Conservation (phyloP, 352 stramenopile genomes). For the Globisporangium perplexum region DNA sequence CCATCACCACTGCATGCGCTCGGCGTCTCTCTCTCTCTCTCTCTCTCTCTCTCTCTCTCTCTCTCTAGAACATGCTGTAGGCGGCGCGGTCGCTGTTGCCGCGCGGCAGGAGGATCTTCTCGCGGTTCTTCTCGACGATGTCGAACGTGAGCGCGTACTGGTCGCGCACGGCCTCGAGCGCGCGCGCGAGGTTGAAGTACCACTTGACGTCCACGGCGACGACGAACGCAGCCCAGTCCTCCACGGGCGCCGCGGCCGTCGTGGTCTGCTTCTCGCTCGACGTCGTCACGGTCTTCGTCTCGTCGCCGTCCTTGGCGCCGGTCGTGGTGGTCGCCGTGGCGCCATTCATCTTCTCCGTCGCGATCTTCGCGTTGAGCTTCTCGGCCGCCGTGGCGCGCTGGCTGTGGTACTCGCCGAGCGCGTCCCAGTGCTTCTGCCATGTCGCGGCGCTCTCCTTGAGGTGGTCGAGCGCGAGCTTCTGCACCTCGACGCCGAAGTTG, state of each 20-base stretch:
- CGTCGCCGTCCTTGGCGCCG: conserved; percentile 63
- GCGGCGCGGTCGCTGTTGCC: conserved; percentile 57
- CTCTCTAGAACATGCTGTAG: conserved; percentile 77
- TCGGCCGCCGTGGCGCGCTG: conserved; percentile 58
- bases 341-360: conserved; percentile 50
- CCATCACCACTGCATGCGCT: too few relatives aligned
- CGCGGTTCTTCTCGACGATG: conserved; percentile 71
- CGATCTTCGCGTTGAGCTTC: conserved; percentile 65
- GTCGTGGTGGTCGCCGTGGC: conserved; percentile 50
- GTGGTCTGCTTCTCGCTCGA: conserved; percentile 52
- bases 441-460: conserved; percentile 57
- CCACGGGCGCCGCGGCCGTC: conserved; percentile 19
- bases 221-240: conserved; percentile 62
- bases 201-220: conserved; percentile 82
- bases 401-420: conserved; percentile 62
- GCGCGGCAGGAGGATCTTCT: conserved; percentile 74
- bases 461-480: conserved; percentile 67
- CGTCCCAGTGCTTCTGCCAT: conserved; percentile 77
- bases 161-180: conserved; percentile 68
- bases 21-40: too few relatives aligned
- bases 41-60: not conserved
- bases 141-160: conserved; percentile 71
- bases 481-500: conserved; percentile 87
- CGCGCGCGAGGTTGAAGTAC: conserved; percentile 69
- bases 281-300: conserved; percentile 62